Conservation (phyloP, 2,329 filamentous ascomycete genomes). For the Cladophialophora chaetospira region DNA sequence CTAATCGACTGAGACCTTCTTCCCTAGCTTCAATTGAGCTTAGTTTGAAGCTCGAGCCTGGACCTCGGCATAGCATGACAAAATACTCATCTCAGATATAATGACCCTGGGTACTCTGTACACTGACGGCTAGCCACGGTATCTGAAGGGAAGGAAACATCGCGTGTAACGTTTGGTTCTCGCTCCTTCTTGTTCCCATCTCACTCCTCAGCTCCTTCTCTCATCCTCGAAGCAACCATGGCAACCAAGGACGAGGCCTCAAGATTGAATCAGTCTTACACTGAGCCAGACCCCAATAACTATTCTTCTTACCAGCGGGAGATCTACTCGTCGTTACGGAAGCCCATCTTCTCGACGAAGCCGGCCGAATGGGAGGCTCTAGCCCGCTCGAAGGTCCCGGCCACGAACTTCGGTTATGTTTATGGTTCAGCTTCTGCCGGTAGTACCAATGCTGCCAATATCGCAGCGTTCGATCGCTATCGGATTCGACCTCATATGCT, state of each 20-base stretch:
- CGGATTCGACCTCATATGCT: constrained; percentile 35
- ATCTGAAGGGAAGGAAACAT: too few relatives aligned
- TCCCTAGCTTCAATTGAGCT: too few relatives aligned
- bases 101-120: too few relatives aligned
- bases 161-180: too few relatives aligned
- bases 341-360: constrained; percentile 58
- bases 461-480: constrained; percentile 38
- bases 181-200: too few relatives aligned
- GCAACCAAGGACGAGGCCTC: constrained; percentile 11
- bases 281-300: constrained; percentile 27
- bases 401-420: constrained; percentile 60
- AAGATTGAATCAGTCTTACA: constrained; percentile 27
- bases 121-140: too few relatives aligned
- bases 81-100: too few relatives aligned
- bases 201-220: too few relatives aligned
- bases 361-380: constrained; percentile 57
- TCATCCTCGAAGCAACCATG: constrained; percentile 16
- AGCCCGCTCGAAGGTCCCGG: constrained; percentile 51
- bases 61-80: too few relatives aligned
- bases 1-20: too few relatives aligned
- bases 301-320: constrained; percentile 31
- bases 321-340: constrained; percentile 31
- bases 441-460: constrained; percentile 37
- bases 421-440: constrained; percentile 55
- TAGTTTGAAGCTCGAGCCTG: too few relatives aligned